Evolutionary conservation across 1,284 basidiomycete genomes (phyloP).

Genomic region (Veloporphyrellus conicus): DNA sequence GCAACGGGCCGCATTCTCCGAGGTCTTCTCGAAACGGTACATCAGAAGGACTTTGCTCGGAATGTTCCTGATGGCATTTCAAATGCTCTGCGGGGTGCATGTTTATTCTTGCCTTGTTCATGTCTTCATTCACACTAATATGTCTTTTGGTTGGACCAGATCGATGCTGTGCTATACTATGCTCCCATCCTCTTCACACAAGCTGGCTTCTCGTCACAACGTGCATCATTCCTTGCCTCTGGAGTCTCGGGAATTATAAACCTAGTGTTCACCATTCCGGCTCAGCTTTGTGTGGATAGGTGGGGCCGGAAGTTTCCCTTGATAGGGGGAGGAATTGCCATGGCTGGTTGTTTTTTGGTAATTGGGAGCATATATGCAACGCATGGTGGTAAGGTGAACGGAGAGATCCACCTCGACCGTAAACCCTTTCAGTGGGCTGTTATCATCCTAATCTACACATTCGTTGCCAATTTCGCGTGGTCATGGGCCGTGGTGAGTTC

Average conservation of each 20-base stretch:
- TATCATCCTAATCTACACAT: slow-evolving; percentile 47
- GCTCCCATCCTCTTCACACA: slow-evolving; percentile 50
- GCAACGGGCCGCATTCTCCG: slow-evolving; percentile 22
- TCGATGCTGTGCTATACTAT: slow-evolving; percentile 38
- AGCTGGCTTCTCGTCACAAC: slow-evolving; percentile 43
- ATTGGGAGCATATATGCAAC: slow-evolving; percentile 45
- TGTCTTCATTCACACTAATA: slow-evolving; percentile 23
- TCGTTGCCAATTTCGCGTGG: slow-evolving; percentile 36
- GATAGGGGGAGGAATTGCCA: slow-evolving; percentile 43
- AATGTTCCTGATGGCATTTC: slow-evolving; percentile 45
- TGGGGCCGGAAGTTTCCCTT: slow-evolving; percentile 45
- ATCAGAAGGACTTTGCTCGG: slow-evolving; percentile 42
- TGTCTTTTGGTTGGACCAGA: slow-evolving; percentile 15
- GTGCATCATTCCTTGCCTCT: slow-evolving; percentile 49
- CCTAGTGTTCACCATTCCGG: slow-evolving; percentile 40
- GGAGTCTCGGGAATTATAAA: slow-evolving; percentile 50
- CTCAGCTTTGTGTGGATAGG: slow-evolving; percentile 42
- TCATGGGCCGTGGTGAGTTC: slow-evolving; percentile 31
- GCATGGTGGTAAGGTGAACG: slow-evolving; percentile 28
- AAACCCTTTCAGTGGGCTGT: slow-evolving; percentile 39
- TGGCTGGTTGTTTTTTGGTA: slow-evolving; percentile 37
- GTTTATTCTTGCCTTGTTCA: background rate
- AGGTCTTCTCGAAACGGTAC: slow-evolving; percentile 31
- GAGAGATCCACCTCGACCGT: slow-evolving; percentile 21
- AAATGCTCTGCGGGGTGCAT: slow-evolving; percentile 38